Base-by-base conservation (phyloP, 352 stramenopile species). In the Globisporangium cylindrosporum region DNA sequence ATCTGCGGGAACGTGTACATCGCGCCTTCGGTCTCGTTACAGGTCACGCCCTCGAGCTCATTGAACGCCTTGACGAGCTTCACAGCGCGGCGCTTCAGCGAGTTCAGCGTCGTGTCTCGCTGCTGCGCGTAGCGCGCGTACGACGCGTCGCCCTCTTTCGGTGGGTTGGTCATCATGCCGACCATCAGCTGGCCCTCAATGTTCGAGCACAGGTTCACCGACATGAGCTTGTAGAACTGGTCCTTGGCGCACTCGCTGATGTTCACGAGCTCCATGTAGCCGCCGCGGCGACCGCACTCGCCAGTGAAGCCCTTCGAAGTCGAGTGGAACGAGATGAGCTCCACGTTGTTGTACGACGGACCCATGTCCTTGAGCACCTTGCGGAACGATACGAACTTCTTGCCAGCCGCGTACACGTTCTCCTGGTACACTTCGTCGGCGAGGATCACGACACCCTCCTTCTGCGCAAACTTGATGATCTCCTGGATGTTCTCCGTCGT, bases 351-450 rank as follows among this genome's bases (percentile, higher is more conserved):
- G 67, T 89, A 82, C 61, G 77, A 51, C 64, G 81, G 67, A 46
- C 91, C 92, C 82, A 98, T 89, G 64, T 98, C 92, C 56, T 87
- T 88, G 64, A 97, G 83, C 56, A 98, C 86, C 65, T 98, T 98
- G 72, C 97, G 97, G 80, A 98, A 98, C 64, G 92, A 98, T 61
- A 96, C 81, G 71, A 99, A 99, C 66, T 86, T 68, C 73, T 96
- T 94, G 62, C 89, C 86, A 25, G 95, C 76, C 14, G 90, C 87
- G 75, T 99, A 99, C 58, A 99, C 95, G 85, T 99, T 99, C 74
- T 99, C 97, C 75, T 99, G 98, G 81, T 99, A 99, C 22, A 99
- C 98, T 80, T 99, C 97, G 73, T 99, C 98, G 1, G 97, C 97
- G 62, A 99, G 76, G 56, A 99, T 82, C 38, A 99, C 84, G 38